phyloP scores from a whole-genome alignment of 2,329 filamentous ascomycete genomes.

The Aspergillus sp. region DNA sequence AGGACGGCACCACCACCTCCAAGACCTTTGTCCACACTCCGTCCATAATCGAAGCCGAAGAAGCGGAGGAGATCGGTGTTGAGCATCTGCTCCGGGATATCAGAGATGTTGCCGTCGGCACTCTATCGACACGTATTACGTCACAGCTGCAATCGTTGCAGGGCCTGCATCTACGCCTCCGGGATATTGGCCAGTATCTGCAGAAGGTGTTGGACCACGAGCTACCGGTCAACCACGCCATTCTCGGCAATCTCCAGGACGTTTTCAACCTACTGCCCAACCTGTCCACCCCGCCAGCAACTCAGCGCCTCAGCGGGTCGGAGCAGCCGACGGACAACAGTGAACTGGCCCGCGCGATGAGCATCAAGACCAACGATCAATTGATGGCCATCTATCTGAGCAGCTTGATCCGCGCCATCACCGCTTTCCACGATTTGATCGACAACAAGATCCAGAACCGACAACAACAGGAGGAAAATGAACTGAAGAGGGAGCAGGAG shows the following conservation, averaged over 20 bases:
- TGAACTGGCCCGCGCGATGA: slow-evolving; percentile 94
- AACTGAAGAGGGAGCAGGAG: slow-evolving; percentile 71
- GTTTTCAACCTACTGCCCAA: slow-evolving; percentile 98
- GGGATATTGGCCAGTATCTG: slow-evolving; percentile 92
- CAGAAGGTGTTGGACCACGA: slow-evolving; percentile 93
- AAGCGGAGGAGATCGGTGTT: slow-evolving; percentile 97
- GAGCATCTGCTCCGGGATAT: slow-evolving; percentile 98
- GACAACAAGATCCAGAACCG: slow-evolving; percentile 99
- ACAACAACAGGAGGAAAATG: slow-evolving; percentile 94
- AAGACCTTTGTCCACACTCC: slow-evolving; percentile 99
- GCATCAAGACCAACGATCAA: slow-evolving; percentile 98
- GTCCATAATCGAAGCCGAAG: slow-evolving; percentile 97
- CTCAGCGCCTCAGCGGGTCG: slow-evolving; percentile 57
- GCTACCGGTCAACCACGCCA: slow-evolving; percentile 93
- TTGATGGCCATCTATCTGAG: slow-evolving; percentile 98
- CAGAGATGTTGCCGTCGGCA: slow-evolving; percentile 94
- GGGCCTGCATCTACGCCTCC: slow-evolving; percentile 87
- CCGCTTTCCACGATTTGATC: slow-evolving; percentile 97
- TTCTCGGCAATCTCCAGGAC: slow-evolving; percentile 97
- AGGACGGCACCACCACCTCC: slow-evolving; percentile 96
- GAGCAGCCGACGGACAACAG: slow-evolving; percentile 65
- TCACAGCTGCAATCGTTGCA: slow-evolving; percentile 97
- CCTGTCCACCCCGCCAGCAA: slow-evolving; percentile 75
- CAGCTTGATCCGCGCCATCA: slow-evolving; percentile 95
- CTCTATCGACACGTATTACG: slow-evolving; percentile 92